Percentiles rank a stretch among this genome's conserved stretches.
Conservation (phyloP, 1,139 yeast genomes). For the Sugiyamaella grinbergsii region DNA sequence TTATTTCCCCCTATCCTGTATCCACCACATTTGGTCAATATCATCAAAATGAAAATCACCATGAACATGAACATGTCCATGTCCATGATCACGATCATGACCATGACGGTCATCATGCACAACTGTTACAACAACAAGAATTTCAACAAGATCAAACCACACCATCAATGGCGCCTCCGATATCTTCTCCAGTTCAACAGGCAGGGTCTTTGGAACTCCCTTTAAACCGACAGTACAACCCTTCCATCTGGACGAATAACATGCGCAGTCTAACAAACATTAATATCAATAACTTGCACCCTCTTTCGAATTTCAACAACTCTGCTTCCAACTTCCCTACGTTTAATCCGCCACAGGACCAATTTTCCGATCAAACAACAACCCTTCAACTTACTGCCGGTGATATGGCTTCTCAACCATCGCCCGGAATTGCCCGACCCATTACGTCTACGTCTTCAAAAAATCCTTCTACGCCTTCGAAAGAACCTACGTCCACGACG, state of each 20-base stretch:
- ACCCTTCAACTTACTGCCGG: background rate
- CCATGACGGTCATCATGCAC: background rate
- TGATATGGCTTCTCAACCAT: background rate
- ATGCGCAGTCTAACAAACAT: background rate
- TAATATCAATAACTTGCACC: constrained; percentile 2
- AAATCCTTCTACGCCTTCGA: background rate
- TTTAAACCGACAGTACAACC: background rate
- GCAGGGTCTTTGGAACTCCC: background rate
- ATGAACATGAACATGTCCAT: background rate
- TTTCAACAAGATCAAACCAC: background rate
- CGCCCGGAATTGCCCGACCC: background rate
- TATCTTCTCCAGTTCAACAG: constrained; percentile 1
- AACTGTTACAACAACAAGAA: background rate
- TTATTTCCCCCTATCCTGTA: constrained; percentile 2
- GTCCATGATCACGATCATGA: no score
- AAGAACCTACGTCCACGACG: background rate
- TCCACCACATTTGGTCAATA: constrained; percentile 3
- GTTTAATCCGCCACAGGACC: background rate
- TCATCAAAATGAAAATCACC: constrained; percentile 1
- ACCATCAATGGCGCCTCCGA: background rate
- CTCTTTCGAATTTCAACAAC: background rate
- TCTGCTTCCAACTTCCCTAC: constrained; percentile 1
- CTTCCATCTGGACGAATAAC: background rate
- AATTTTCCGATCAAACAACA: background rate
- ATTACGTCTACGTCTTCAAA: background rate